phyloP scores from a whole-genome alignment of 257 asterid genomes.

The Handroanthus guayacan region DNA sequence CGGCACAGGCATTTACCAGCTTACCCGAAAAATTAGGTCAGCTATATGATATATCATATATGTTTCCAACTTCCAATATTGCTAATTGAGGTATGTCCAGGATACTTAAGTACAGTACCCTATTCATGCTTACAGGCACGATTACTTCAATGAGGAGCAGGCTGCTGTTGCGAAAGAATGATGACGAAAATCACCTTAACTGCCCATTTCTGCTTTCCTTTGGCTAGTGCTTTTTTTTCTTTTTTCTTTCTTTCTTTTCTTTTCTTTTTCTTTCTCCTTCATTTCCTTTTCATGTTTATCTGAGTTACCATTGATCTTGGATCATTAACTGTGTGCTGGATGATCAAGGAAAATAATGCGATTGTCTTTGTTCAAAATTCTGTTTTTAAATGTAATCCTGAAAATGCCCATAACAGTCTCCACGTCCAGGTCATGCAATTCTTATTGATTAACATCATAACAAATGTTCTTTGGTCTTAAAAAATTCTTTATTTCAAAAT shows the following conservation, averaged over 20 bases:
- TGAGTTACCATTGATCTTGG: constrained; percentile 18
- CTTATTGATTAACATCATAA: background rate
- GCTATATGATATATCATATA: constrained; percentile 1
- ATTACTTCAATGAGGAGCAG: constrained; percentile 63
- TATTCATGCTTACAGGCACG: constrained; percentile 61
- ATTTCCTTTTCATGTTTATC: constrained; percentile 14
- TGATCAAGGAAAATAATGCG: constrained; percentile 23
- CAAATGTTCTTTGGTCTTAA: too few species aligned
- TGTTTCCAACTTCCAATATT: background rate
- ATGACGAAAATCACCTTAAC: constrained; percentile 33
- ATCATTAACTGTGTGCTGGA: background rate
- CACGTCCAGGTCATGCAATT: background rate
- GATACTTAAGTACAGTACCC: background rate
- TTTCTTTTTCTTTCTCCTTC: too few species aligned
- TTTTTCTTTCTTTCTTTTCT: too few species aligned
- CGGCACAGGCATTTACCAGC: constrained; percentile 87
- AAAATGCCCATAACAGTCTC: background rate
- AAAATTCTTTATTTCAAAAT: too few species aligned
- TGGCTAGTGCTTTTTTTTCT: constrained; percentile 21
- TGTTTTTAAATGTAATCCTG: background rate
- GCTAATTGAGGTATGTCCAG: too few species aligned
- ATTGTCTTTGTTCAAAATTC: background rate
- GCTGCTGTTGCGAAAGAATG: constrained; percentile 73
- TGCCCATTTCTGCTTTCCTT: background rate
- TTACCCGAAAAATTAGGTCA: constrained; percentile 74